Conservation (phyloP, 1,139 yeast species). For the Geotrichum siamense region DNA sequence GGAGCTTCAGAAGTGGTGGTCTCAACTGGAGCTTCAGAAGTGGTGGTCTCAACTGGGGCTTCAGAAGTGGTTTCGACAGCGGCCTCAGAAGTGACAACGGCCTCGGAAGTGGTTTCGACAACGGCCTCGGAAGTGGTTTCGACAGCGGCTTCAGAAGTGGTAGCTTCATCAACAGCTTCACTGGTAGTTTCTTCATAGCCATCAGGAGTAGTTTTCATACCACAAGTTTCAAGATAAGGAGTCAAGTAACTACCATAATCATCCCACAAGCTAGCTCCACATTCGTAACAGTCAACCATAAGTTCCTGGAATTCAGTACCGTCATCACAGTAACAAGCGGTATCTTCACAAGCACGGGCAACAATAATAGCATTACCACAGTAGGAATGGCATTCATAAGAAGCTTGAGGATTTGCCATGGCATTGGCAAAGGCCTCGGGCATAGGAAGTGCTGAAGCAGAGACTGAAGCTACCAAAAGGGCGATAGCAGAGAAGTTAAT, state of each 20-base stretch:
- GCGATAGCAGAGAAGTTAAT: conserved; percentile 3
- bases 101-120: neutral
- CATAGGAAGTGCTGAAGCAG: conserved; percentile 11
- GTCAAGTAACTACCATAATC: conserved; percentile 14
- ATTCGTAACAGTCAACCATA: conserved; percentile 10
- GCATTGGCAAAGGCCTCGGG: conserved; percentile 17
- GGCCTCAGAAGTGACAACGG: neutral
- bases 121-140: neutral
- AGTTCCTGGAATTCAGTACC: conserved; percentile 9
- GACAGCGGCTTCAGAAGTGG: conserved; percentile 2
- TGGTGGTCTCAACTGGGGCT: neutral
- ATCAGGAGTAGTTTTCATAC: conserved; percentile 7
- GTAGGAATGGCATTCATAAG: conserved; percentile 14
- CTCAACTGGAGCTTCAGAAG: neutral
- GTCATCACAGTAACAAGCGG: conserved; percentile 11
- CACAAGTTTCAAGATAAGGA: conserved; percentile 1
- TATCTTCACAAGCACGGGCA: conserved; percentile 13
- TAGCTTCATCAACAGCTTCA: conserved; percentile 1
- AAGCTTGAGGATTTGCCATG: conserved; percentile 16
- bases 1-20: conserved; percentile 1
- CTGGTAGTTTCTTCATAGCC: conserved; percentile 1
- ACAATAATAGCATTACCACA: conserved; percentile 17
- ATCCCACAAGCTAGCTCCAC: conserved; percentile 15
- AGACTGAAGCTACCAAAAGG: neutral
- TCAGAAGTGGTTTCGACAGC: neutral